phyloP scores from a whole-genome alignment of 495 filamentous ascomycete genomes.

The Venustampulla echinocandica region DNA sequence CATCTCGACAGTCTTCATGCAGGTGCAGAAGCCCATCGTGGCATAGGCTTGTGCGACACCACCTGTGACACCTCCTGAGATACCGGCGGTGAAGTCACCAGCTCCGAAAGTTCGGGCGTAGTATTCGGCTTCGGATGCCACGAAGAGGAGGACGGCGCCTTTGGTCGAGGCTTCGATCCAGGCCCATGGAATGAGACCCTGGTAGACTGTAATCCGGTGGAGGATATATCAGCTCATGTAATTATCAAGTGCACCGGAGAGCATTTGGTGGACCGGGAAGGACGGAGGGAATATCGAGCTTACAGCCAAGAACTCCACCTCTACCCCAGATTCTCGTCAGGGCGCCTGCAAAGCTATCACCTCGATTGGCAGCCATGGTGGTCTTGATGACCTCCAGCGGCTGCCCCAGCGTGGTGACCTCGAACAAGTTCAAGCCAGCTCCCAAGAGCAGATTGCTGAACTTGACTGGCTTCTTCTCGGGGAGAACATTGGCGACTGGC shows the following conservation, averaged over 20 bases:
- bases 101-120: constrained; percentile 75
- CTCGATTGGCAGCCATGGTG: constrained; percentile 94
- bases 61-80: constrained; percentile 83
- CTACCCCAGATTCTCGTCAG: constrained; percentile 84
- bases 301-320: constrained; percentile 93
- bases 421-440: constrained; percentile 84
- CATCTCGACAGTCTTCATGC: constrained; percentile 99
- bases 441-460: constrained; percentile 97
- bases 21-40: constrained; percentile 99
- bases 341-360: constrained; percentile 75
- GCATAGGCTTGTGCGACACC: constrained; percentile 97
- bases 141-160: constrained; percentile 96
- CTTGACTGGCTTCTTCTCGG: constrained; percentile 98
- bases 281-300: too few species aligned
- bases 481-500: constrained; percentile 47
- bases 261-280: too few species aligned
- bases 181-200: constrained; percentile 99
- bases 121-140: constrained; percentile 96
- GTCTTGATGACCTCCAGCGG: constrained; percentile 98
- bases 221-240: background rate
- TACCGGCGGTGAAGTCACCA: constrained; percentile 76
- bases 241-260: too few species aligned
- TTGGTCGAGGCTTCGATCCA: constrained; percentile 99
- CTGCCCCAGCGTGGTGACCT: constrained; percentile 85
- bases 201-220: constrained; percentile 63